Percentiles rank a stretch among this genome's conserved stretches.
phyloP scores from a whole-genome alignment of 2,329 filamentous ascomycete species.

The Parascedosporium putredinis region DNA sequence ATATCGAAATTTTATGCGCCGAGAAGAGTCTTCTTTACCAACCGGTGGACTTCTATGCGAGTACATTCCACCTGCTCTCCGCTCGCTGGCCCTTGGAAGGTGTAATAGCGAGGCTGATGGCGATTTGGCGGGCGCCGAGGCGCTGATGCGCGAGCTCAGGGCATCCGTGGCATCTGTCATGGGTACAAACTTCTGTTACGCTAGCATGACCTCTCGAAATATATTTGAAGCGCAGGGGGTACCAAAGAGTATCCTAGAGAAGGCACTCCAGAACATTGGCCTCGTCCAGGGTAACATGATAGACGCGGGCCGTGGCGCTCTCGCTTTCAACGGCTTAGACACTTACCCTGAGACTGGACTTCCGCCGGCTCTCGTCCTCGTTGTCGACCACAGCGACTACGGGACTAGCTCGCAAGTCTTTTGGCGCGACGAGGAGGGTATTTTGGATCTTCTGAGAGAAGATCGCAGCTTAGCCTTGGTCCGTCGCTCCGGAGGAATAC shows the following conservation, averaged over 20 bases:
- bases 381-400: neutral
- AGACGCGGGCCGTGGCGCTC: neutral
- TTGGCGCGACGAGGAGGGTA: neutral
- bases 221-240: neutral
- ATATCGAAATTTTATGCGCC: neutral
- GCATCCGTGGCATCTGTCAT: neutral
- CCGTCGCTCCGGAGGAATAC: neutral
- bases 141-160: neutral
- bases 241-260: neutral
- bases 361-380: neutral
- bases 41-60: neutral
- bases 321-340: neutral
- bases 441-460: neutral
- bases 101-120: no score
- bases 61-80: neutral
- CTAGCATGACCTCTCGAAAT: neutral
- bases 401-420: neutral
- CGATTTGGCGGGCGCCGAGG: neutral
- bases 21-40: neutral
- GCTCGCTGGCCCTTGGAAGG: neutral
- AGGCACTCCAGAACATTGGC: neutral
- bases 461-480: neutral
- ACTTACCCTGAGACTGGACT: neutral
- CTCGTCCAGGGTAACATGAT: neutral
- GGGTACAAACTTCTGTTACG: slow-evolving; percentile 3